Base-by-base conservation (phyloP, 345 rosid genomes). In the Hibiscus trionum region DNA sequence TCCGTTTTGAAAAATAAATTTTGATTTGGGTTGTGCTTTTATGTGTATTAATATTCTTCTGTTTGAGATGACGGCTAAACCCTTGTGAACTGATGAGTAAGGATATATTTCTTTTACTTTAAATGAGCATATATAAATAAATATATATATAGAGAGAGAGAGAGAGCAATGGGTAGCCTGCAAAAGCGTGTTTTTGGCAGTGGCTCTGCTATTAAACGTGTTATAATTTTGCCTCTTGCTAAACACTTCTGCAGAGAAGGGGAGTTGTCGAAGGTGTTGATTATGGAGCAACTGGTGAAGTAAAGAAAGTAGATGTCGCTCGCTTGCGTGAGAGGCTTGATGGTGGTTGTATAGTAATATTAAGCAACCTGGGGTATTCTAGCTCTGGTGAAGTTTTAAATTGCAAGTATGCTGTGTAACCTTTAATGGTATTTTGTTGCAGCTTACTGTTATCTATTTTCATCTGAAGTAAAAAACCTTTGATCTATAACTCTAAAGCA, bases 381-480 rank as follows among this genome's bases (percentile, higher is more conserved):
- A 91, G 97, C 78, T 85, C 96, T 46, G 98, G 98, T 73, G 96
- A 94, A 86, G 98, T 94, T 77, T 82, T 94, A 46, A 94, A 88
- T 78, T 94, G 98, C 98, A 94, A 94, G 98, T 91, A 88, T 71
- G 98, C 58, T 29, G 52, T 76, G 66, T 71, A 71, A 33, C 47
- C 31, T 72, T 72, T 19, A 50, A 10, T 47, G 17, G 66, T 75
- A 59, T 56, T 74, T 76, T 65, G 24, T 64, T 67, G 24, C 37
- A 29, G 59, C 37, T 47, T 73, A 57, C 26, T 52, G 29, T 14
- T 61, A 7, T 53, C 37, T 64, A n/a, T 29, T 29, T 9, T 50
- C 44, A 4, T 0, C 17, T 50, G 71, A 68, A 50, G 16, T 16
- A n/a, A 50, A 66, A 49, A 3, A 7, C 11, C 59, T 19, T 52